Conservation (phyloP, 2,329 filamentous ascomycete species). For the Epichloe typhina region DNA sequence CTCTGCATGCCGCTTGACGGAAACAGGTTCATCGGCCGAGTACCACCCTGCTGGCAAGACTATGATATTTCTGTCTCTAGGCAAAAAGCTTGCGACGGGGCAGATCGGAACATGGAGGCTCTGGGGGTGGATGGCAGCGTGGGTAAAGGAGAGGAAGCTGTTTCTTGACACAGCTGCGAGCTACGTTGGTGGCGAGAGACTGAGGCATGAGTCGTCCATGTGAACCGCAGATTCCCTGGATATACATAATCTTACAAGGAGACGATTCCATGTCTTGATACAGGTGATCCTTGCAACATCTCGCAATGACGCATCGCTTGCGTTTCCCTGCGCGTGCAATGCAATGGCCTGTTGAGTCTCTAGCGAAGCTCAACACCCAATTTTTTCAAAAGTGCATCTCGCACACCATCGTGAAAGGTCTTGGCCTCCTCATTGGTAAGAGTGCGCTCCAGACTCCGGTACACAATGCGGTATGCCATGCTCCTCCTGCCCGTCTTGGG, state of each 20-base stretch:
- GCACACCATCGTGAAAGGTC: conserved; percentile 56
- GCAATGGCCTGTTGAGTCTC: background rate
- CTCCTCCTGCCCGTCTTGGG: conserved; percentile 74
- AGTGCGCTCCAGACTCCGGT: conserved; percentile 82
- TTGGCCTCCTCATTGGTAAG: conserved; percentile 76
- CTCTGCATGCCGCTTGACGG: conserved; percentile 17
- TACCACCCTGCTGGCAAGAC: conserved; percentile 14
- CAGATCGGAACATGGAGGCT: conserved; percentile 22
- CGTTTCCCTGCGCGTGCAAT: background rate
- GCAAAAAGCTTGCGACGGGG: conserved; percentile 16
- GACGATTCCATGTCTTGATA: background rate
- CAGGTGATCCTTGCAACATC: background rate
- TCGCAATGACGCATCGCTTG: background rate
- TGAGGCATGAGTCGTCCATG: conserved; percentile 15
- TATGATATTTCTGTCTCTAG: conserved; percentile 18
- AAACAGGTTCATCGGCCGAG: background rate
- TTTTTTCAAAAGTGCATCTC: conserved; percentile 48
- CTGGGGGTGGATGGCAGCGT: conserved; percentile 18
- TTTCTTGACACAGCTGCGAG: conserved; percentile 17
- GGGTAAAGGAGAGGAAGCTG: conserved; percentile 20
- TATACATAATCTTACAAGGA: background rate
- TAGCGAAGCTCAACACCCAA: conserved; percentile 56
- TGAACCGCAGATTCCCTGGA: conserved; percentile 2
- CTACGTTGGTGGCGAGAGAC: conserved; percentile 16
- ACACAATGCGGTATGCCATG: conserved; percentile 86